These are phyloP conservation scores for Backusella westeae DNA, from an alignment of 192 early-diverging fungal species.

Conservation along the genomic window DNA sequence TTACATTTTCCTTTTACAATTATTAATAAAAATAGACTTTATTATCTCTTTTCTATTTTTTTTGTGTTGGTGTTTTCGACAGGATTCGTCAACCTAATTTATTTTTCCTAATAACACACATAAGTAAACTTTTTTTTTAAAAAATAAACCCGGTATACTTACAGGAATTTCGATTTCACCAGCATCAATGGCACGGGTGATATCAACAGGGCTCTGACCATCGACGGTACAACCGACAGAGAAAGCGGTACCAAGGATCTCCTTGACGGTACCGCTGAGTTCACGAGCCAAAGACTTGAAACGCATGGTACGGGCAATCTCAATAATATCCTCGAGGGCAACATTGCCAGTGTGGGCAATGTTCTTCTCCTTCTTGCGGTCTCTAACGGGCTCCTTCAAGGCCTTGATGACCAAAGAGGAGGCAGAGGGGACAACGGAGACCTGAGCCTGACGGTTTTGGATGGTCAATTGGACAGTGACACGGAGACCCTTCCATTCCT, in stretches of 20 bases:
- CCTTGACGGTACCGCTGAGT: conserved; percentile 92
- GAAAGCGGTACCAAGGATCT: conserved; percentile 94
- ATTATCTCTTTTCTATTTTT: not conserved
- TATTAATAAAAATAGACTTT: not conserved
- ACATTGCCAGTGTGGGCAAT: conserved; percentile 98
- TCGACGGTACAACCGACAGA: conserved; percentile 99
- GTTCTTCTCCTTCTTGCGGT: conserved; percentile 99
- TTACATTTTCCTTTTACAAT: not conserved
- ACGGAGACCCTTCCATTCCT: conserved; percentile 98
- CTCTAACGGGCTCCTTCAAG: conserved; percentile 94
- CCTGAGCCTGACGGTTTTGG: conserved; percentile 99
- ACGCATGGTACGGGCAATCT: too few species aligned
- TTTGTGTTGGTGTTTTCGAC: not conserved
- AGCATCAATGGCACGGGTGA: conserved; percentile 80
- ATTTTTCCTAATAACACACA: not conserved
- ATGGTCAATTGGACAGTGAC: conserved; percentile 98
- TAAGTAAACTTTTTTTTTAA: not conserved
- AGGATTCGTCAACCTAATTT: not conserved
- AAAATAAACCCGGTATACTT: not conserved
- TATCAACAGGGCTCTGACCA: conserved; percentile 87
- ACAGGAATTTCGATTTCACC: conserved; percentile 79
- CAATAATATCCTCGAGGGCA: not conserved
- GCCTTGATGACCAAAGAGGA: conserved; percentile 79
- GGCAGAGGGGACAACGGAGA: conserved; percentile 95
- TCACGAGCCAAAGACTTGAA: conserved; percentile 49